Evolutionary conservation across 73 alveolate species (phyloP).

Genomic region (Stentor roeselii): DNA sequence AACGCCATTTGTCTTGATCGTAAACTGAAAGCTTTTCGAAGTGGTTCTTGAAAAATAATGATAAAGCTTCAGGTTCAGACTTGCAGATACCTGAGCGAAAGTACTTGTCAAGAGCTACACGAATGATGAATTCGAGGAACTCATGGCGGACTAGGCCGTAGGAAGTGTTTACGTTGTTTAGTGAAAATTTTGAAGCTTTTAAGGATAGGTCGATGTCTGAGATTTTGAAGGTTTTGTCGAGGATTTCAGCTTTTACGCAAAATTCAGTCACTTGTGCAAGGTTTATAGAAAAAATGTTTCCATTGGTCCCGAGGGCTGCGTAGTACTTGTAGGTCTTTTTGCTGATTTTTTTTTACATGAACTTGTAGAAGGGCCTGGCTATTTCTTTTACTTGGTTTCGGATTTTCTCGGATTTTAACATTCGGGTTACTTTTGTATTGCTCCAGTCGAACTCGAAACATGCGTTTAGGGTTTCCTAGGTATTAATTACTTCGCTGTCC

Average conservation of each 20-base stretch:
- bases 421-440: slow-evolving; percentile 37
- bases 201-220: slow-evolving; percentile 46
- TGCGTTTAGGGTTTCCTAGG: not conserved
- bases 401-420: slow-evolving; percentile 32
- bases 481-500: slow-evolving; percentile 40
- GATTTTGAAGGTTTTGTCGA: slow-evolving; percentile 33
- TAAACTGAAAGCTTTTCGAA: not conserved
- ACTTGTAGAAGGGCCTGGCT: not conserved
- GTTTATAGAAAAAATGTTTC: slow-evolving; percentile 23
- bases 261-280: slow-evolving; percentile 3
- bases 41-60: no score
- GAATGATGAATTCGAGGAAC: slow-evolving; percentile 43
- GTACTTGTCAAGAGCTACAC: slow-evolving; percentile 52
- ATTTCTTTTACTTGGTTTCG: slow-evolving; percentile 36
- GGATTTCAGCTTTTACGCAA: slow-evolving; percentile 20
- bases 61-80: not conserved
- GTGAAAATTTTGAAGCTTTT: slow-evolving; percentile 32
- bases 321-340: slow-evolving; percentile 4
- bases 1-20: slow-evolving; percentile 17
- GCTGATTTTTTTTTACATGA: slow-evolving; percentile 6
- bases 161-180: slow-evolving; percentile 31
- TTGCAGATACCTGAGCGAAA: slow-evolving; percentile 34
- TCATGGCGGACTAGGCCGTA: slow-evolving; percentile 47
- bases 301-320: slow-evolving; percentile 25
- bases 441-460: slow-evolving; percentile 29